Base-by-base conservation (phyloP, 441 rosid species). In the Aquilaria agallochum region DNA sequence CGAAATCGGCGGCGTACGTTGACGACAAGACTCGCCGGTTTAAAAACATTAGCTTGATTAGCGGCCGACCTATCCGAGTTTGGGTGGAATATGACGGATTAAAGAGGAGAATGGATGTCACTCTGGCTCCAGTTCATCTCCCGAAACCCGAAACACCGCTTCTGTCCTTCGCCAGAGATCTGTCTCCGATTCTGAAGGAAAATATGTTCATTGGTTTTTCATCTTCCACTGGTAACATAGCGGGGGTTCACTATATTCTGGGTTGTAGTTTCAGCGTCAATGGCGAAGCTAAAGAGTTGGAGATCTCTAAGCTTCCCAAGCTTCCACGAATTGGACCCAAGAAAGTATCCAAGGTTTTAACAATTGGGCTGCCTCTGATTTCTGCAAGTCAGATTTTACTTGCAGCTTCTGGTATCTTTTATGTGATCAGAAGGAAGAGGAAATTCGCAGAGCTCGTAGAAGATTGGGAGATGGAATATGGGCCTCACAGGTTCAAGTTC, bases 31-130 rank as follows among this genome's bases (percentile, higher is more conserved):
- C 45, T 27, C 48, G 49, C 59, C 67, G 51, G 3, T 59, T 72
- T 62, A 78, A 73, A 60, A 64, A n/a, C 55, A 66, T 80, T 63
- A 74, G 80, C 76, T 86, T 78, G 55, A 64, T 40, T 65, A 63
- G 50, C 96, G 96, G 14, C 69, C 68, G 61, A 91, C 84, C 31
- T 27, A 74, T 74, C 62, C 79, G 66, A 36, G 52, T 71, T 40
- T 74, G 77, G 32, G 63, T 72, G 0, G 68, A 72, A 44, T 20
- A 20, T 20, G 27, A 20, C 27, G 27, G 27, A 20, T 20, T 20
- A 20, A 20, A 20, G 27, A 20, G 46, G 30, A 53, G 9, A 44
- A 66, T 75, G 50, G 63, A 73, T 48, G 73, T 77, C 31, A 53
- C 78, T 0, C 14, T 77, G 30, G 75, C 78, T 52, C 81, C 81